Percentiles rank a stretch among this genome's conserved stretches.
phyloP scores from a whole-genome alignment of 345 rosid genomes.

The Laguncularia racemosa region DNA sequence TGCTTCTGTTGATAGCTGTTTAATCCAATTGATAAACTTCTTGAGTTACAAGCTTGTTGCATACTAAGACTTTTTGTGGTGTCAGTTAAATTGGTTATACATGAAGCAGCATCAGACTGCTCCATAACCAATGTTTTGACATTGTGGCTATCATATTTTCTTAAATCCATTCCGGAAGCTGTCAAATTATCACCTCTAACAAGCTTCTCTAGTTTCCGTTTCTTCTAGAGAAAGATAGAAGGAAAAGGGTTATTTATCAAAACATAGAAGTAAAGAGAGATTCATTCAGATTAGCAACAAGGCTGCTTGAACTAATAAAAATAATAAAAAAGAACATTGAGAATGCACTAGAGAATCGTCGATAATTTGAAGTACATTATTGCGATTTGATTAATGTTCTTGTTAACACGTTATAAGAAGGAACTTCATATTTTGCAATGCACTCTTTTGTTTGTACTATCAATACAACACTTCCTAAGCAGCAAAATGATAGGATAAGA shows the following conservation, averaged over 20 bases:
- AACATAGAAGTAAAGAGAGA: background rate
- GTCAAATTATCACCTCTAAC: slow-evolving; percentile 4
- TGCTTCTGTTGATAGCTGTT: slow-evolving; percentile 6
- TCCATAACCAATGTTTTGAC: slow-evolving; percentile 9
- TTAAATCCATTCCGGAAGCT: slow-evolving; percentile 9
- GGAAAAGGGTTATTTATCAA: background rate
- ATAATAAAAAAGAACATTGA: background rate
- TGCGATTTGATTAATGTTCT: too few relatives aligned
- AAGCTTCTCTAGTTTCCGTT: slow-evolving; percentile 22
- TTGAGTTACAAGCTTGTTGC: background rate
- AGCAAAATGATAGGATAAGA: too few relatives aligned
- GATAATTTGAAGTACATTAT: too few relatives aligned
- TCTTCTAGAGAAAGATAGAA: slow-evolving; percentile 25
- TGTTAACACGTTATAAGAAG: background rate
- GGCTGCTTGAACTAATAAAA: background rate
- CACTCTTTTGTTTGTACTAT: too few relatives aligned
- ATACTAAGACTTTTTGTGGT: background rate
- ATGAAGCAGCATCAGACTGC: background rate
- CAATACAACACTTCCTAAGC: too few relatives aligned
- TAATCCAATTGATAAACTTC: background rate
- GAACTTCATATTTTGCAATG: background rate
- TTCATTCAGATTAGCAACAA: background rate
- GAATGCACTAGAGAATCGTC: background rate
- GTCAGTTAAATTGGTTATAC: slow-evolving; percentile 4
- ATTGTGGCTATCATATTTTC: slow-evolving; percentile 11